Percentiles rank a stretch among this genome's conserved stretches.
These are phyloP conservation scores for Lepidium sativum DNA, from an alignment of 345 rosid species.

Conservation along the genomic window DNA sequence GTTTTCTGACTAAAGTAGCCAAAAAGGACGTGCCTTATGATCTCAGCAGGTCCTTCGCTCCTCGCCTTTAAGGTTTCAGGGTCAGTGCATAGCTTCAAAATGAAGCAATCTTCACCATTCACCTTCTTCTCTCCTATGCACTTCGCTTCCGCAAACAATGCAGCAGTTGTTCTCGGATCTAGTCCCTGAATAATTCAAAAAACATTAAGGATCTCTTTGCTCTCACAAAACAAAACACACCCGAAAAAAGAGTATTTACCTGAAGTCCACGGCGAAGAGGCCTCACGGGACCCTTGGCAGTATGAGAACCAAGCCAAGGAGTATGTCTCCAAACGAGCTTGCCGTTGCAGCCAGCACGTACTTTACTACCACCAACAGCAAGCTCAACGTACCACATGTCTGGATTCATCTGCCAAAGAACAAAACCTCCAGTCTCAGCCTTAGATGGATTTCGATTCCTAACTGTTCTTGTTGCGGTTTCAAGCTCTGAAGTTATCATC, in stretches of 20 bases:
- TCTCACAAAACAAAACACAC: not conserved
- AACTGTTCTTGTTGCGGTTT: conserved; percentile 60
- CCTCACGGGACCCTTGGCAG: conserved; percentile 86
- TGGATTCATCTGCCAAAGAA: conserved; percentile 96
- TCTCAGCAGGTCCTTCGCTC: conserved; percentile 89
- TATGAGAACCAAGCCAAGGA: conserved; percentile 86
- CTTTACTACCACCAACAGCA: conserved; percentile 78
- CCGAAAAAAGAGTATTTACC: conserved; percentile 28
- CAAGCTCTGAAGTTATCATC: conserved; percentile 73
- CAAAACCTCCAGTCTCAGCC: conserved; percentile 76
- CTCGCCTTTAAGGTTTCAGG: conserved; percentile 70
- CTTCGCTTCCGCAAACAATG: conserved; percentile 74
- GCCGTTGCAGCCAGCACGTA: conserved; percentile 90
- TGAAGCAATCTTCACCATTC: conserved; percentile 86
- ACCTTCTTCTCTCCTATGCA: conserved; percentile 78
- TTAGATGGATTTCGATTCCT: conserved; percentile 52
- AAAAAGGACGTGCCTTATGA: conserved; percentile 71
- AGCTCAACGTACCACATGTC: conserved; percentile 96
- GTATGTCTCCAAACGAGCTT: conserved; percentile 93
- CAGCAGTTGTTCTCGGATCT: conserved; percentile 79
- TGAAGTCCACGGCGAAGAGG: conserved; percentile 91
- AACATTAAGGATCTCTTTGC: conserved; percentile 2
- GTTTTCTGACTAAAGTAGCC: conserved; percentile 93
- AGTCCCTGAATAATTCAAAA: conserved; percentile 52
- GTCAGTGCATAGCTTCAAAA: conserved; percentile 66